Base-by-base conservation (phyloP, 106 monocot genomes). In the Cymbidium sinense region DNA sequence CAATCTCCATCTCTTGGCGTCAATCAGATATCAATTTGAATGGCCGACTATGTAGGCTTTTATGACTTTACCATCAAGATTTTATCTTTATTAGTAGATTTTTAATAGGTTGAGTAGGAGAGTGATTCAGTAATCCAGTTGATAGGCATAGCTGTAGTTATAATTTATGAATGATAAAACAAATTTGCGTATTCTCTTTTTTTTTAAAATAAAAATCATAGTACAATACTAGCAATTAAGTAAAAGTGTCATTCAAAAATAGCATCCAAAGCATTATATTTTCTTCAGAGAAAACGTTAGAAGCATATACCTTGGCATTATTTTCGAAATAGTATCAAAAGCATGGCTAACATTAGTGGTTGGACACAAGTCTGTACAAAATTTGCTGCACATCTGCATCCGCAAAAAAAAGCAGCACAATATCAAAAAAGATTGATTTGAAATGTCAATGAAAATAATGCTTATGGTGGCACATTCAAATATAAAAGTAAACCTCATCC, bases 281-380 rank as follows among this genome's bases (percentile, higher is more conserved):
- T 70, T 27, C 29, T 15, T 30, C 5, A 61, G 12, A 18, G 2
- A 31, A 79, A 41, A 31, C 10, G 41, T 25, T 15, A 58, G 27
- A 84, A 34, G 18, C 23, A n/a, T 64, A 44, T 92, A 89, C 91
- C 85, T 84, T 27, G 82, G 74, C 72, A 88, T 87, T 43, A 92
- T 79, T 77, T 77, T 85, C 2, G 54, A 84, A 65, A 92, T 84
- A 72, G 52, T 82, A 44, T 78, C 78, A 27, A 70, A 10, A 77
- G 81, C 82, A 76, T 78, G 74, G 54, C 58, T 43, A 6, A 20
- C 67, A 50, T 79, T 79, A 77, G 23, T 51, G 21, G 41, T 79
- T 7, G 37, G 34, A 77, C 69, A 79, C 6, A 31, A 34, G 28
- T 82, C 77, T 23, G 77, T 81, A 81, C 89, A 89, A 67, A 87